Percentiles rank a stretch among this genome's conserved stretches.
These are phyloP conservation scores for Magnaporthiopsis incrustans DNA, from an alignment of 2,329 filamentous ascomycete genomes.

Conservation along the genomic window DNA sequence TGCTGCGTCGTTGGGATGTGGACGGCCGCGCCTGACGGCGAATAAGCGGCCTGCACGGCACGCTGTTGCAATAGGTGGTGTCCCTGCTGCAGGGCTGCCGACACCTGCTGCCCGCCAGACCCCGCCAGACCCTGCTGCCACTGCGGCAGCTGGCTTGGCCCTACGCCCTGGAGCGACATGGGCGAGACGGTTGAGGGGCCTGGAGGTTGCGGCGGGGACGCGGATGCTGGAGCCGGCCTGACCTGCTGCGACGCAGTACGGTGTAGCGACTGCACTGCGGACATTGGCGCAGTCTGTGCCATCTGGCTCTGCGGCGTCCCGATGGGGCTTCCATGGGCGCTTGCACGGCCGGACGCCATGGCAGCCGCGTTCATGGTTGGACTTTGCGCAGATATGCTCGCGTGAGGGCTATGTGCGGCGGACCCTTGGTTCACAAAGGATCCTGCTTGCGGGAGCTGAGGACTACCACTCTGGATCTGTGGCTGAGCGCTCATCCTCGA, in stretches of 20 bases:
- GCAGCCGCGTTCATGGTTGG: background rate
- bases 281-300: background rate
- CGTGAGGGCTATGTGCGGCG: background rate
- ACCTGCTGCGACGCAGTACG: background rate
- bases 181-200: background rate
- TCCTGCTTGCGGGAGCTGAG: background rate
- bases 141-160: no score
- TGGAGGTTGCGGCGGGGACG: background rate
- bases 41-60: background rate
- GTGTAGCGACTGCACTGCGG: background rate
- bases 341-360: background rate
- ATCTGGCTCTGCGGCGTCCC: background rate
- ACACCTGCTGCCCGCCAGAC: background rate
- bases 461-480: background rate
- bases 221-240: background rate
- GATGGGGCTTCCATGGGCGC: background rate
- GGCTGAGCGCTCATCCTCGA: background rate
- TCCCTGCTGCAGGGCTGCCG: background rate
- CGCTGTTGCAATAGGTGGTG: slow-evolving; percentile 1
- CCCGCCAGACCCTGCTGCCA: background rate
- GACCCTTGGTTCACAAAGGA: background rate
- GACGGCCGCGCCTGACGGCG: no score
- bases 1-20: background rate
- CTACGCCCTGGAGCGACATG: no score
- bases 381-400: background rate